Conservation (phyloP, 306 rosid genomes). For the Glycine tomentella region DNA sequence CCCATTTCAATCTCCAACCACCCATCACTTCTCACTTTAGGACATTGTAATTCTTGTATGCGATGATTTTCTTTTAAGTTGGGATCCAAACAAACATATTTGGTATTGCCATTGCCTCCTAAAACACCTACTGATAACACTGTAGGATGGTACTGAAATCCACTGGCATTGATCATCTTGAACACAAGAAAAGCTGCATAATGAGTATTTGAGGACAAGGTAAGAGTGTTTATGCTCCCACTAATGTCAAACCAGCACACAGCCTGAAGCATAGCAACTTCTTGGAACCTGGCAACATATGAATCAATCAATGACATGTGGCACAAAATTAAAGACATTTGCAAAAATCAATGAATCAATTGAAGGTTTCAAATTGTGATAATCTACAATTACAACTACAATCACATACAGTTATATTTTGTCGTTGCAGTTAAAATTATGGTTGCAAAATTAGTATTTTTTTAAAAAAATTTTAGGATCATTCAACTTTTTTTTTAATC, state of each 20-base stretch:
- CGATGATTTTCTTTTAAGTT: background rate
- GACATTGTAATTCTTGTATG: too few species aligned
- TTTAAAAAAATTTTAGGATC: too few species aligned
- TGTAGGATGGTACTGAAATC: conserved; percentile 50
- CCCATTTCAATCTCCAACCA: conserved; percentile 74
- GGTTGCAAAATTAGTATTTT: too few species aligned
- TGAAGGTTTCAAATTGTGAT: too few species aligned
- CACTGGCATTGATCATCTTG: conserved; percentile 41
- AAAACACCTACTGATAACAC: conserved; percentile 44
- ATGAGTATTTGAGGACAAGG: conserved; percentile 57
- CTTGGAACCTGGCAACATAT: too few species aligned
- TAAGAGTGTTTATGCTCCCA: conserved; percentile 51
- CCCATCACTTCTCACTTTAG: conserved; percentile 57
- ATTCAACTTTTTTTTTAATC: too few species aligned
- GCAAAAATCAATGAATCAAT: background rate
- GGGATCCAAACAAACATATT: conserved; percentile 32
- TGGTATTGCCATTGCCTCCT: conserved; percentile 18
- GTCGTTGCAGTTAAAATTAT: too few species aligned
- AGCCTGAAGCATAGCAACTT: conserved; percentile 45
- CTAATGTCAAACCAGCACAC: conserved; percentile 67
- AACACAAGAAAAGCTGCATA: conserved; percentile 67
- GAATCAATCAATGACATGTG: background rate
- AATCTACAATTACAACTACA: too few species aligned
- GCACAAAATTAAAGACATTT: background rate
- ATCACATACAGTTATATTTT: too few species aligned